Conservation (phyloP, 2,329 filamentous ascomycete genomes). For the Fusarium avenaceum region DNA sequence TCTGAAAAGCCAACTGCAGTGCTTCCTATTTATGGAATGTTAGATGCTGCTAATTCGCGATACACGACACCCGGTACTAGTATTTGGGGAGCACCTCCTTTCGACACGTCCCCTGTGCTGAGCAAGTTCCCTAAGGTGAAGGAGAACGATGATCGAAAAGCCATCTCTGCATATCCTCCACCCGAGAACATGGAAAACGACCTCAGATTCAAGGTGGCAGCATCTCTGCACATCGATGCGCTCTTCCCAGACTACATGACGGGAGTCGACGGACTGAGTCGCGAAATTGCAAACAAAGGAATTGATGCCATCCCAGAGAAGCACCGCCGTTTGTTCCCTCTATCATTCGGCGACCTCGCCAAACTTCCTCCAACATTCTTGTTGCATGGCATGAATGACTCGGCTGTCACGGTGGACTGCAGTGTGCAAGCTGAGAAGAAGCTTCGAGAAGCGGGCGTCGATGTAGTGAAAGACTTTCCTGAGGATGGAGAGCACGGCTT, state of each 20-base stretch:
- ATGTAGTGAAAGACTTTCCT: conserved; percentile 31
- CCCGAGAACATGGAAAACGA: not conserved
- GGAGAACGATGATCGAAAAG: conserved; percentile 17
- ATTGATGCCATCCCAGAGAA: conserved; percentile 21
- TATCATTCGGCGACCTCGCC: conserved; percentile 23
- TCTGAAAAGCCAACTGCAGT: conserved; percentile 25
- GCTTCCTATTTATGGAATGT: conserved; percentile 40
- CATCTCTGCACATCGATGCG: conserved; percentile 40
- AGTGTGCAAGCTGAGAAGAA: conserved; percentile 40
- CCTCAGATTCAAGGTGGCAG: conserved; percentile 6
- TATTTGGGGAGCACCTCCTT: conserved; percentile 22
- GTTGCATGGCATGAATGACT: conserved; percentile 41
- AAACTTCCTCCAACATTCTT: conserved; percentile 37
- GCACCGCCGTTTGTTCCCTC: conserved; percentile 34
- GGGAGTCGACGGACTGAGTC: conserved; percentile 23
- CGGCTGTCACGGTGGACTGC: conserved; percentile 37
- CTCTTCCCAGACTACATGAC: conserved; percentile 45
- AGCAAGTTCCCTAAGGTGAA: conserved; percentile 21
- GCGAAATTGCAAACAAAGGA: conserved; percentile 21
- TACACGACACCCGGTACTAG: conserved; percentile 37
- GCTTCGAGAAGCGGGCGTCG: conserved; percentile 23
- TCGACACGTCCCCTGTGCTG: conserved; percentile 30
- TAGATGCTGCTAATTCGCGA: conserved; percentile 19
- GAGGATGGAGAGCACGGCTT: conserved; percentile 44
- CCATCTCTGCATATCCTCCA: conserved; percentile 17